Evolutionary conservation across 495 filamentous ascomycete species (phyloP).

Genomic region (Clavariopsis aquatica): DNA sequence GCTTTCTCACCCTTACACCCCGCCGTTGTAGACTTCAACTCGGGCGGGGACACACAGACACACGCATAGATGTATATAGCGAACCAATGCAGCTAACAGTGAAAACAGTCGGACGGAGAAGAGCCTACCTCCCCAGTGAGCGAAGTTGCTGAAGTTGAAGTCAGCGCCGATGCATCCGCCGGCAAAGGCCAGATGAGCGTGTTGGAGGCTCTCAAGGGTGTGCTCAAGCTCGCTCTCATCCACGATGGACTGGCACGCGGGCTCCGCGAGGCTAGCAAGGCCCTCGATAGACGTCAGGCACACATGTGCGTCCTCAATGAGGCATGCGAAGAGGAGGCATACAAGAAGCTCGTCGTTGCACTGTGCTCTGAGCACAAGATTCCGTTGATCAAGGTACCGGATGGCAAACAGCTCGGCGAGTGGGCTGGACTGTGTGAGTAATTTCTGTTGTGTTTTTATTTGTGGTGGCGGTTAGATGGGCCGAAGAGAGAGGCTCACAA

Average conservation of each 20-base stretch:
- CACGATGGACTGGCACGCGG: constrained; percentile 98
- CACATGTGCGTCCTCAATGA: constrained; percentile 99
- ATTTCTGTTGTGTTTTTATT: no score
- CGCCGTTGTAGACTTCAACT: neutral
- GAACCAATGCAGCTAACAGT: no score
- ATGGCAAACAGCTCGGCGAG: constrained; percentile 99
- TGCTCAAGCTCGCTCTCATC: constrained; percentile 97
- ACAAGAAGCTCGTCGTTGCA: constrained; percentile 99
- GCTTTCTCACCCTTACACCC: neutral
- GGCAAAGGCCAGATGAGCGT: constrained; percentile 93
- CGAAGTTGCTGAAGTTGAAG: constrained; percentile 75
- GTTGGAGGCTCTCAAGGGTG: constrained; percentile 95
- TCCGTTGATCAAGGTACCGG: constrained; percentile 98
- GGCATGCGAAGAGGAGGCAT: constrained; percentile 98
- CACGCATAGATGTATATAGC: no score
- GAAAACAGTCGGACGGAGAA: constrained; percentile 88
- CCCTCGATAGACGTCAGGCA: constrained; percentile 93
- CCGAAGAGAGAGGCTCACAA: neutral
- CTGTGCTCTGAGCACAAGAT: constrained; percentile 99
- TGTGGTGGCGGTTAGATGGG: no score
- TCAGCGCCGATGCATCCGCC: constrained; percentile 75
- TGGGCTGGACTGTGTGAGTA: constrained; percentile 98
- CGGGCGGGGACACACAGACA: no score
- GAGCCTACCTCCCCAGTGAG: constrained; percentile 66
- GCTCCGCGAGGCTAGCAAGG: constrained; percentile 96